Base-by-base conservation (phyloP, 768 basidiomycete genomes). In the Baorangia bicolor region DNA sequence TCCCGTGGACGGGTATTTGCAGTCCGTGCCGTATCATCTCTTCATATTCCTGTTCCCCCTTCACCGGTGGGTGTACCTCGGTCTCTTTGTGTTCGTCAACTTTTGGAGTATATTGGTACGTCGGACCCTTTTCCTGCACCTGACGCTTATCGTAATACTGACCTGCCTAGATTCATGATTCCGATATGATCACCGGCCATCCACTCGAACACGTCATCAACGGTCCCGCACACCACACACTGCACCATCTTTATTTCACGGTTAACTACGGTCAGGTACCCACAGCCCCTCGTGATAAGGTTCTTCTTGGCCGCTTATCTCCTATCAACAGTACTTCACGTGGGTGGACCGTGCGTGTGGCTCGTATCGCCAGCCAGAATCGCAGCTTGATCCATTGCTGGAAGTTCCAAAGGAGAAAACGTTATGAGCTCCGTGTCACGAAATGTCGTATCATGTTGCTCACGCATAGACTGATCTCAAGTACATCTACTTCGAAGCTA, bases 211-310 rank as follows among this genome's bases (percentile, higher is more conserved):
- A 80, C 56, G 74, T 90, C 69, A 94, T 99, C 75, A 99, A 98
- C 73, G 94, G 94, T n/a, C 96, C 97, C 3, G 93, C 95, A 2
- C 97, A 99, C 64, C 97, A 99, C 71, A 98, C 95, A 0, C 78
- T 98, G 40, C 96, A 98, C 70, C 97, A 98, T 67, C 75, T 99
- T 21, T 96, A 95, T 77, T 98, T 98, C 76, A 97, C 90, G 40
- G 89, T 90, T 62, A 98, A 98, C 77, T 96, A 94, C 72, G 94
- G 94, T 23, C 92, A 94, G 78, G 86, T 87, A 69, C 62, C 76
- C 72, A 64, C 88, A 43, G 31, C 49, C 41, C 14, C 18, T 49
- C 14, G 56, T 42, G 53, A 57, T 49, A 45, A 13, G 16, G 35
- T n/a, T 25, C 10, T 7, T 8, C 7, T 33, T 18, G 33, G 8